Base-by-base conservation (phyloP, 2,329 filamentous ascomycete species). In the Sclerotinia minor region DNA sequence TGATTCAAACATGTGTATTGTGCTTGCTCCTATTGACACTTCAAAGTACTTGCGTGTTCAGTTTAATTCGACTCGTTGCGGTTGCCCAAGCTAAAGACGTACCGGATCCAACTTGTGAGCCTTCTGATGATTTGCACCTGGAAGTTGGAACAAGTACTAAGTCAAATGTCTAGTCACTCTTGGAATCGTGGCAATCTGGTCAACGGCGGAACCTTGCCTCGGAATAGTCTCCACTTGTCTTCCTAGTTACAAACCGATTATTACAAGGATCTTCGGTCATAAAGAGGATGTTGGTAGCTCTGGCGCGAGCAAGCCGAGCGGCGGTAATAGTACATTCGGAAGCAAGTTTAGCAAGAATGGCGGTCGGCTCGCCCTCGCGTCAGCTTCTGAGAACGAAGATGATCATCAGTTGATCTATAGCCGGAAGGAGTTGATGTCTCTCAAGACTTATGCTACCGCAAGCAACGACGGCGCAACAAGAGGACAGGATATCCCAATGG, bases 211-310 rank as follows among this genome's bases (percentile, higher is more conserved):
- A 26, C 54, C 35, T 24, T 57, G 35, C 21, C 54, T 57, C 13
- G 54, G 35, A 26, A 57, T 57, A 41, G 54, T 57, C 17, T 57
- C 54, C 35, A 57, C 35, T 21, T 57, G 54, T 17, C 54, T 57
- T 41, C 54, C 54, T 15, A 57, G 35, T 5, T 57, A 57, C 11
- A 57, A 57, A 19, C 35, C 54, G 24, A 35, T 57, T 11, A 19
- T 57, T 19, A 17, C 21, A 41, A 57, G n/a, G 54, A 6, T 57
- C 3, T 41, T 57, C 13, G 32, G 35, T n/a, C n/a, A 41, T 17
- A 26, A 24, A 41, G 24, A 57, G 35, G n/a, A 57, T 17, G 17
- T 26, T 8, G 21, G 35, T 57, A 24, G 54, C 54, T 24, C 11
- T 24, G n/a, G 35, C 2, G 2, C 54, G n/a, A 57, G 21, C 35